These are phyloP conservation scores for Pythium rhizo-oryzae DNA, from an alignment of 352 stramenopile genomes.

Conservation along the genomic window DNA sequence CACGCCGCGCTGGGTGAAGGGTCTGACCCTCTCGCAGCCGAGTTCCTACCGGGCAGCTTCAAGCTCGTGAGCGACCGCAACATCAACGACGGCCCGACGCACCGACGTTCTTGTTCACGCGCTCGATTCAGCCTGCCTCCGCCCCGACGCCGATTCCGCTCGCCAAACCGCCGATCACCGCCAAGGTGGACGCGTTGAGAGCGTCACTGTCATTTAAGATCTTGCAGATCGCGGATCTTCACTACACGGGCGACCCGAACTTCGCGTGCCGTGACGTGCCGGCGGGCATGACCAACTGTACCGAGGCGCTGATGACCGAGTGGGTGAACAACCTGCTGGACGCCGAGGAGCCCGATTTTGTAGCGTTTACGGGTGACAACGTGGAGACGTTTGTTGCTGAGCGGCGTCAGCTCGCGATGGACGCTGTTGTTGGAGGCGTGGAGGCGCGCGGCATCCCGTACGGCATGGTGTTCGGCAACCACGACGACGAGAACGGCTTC, in stretches of 20 bases:
- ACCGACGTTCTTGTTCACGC: constrained; percentile 5
- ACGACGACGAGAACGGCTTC: constrained; percentile 58
- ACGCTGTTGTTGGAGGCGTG: constrained; percentile 40
- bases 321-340: constrained; percentile 56
- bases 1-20: neutral
- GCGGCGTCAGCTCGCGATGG: constrained; percentile 11
- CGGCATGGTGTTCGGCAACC: constrained; percentile 63
- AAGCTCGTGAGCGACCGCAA: neutral
- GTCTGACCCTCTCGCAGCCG: neutral
- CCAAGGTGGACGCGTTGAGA: neutral
- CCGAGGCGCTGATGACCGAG: constrained; percentile 40
- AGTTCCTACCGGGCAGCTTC: constrained; percentile 19
- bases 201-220: constrained; percentile 44
- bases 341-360: constrained; percentile 51
- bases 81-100: constrained; percentile 10
- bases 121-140: no score
- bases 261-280: constrained; percentile 36
- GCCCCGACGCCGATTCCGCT: neutral
- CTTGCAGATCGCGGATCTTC: constrained; percentile 56
- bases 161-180: constrained; percentile 34
- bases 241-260: constrained; percentile 50
- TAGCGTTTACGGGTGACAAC: constrained; percentile 63
- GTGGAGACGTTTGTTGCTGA: constrained; percentile 28
- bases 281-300: constrained; percentile 31
- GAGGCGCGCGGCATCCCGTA: constrained; percentile 54